A percentile compares a stretch with the other conserved stretches of the same genome.
These are phyloP conservation scores for Pharus latifolius DNA, from an alignment of 176 grass and related monocot genomes.

Conservation along the genomic window DNA sequence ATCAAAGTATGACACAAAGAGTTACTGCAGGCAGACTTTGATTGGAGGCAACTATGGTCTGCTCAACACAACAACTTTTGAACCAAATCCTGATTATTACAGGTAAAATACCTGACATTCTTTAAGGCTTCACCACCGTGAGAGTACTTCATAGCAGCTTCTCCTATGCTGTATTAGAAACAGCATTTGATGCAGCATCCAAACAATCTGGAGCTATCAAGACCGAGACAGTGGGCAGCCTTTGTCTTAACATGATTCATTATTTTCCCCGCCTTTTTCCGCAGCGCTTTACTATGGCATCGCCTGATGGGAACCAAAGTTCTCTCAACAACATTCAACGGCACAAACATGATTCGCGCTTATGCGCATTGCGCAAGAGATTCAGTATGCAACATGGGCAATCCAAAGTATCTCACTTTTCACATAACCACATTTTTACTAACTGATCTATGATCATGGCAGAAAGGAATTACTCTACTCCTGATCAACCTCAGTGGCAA, in stretches of 20 bases:
- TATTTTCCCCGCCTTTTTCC: constrained; percentile 8
- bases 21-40: constrained; percentile 64
- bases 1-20: constrained; percentile 65
- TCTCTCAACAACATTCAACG: constrained; percentile 39
- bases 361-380: constrained; percentile 61
- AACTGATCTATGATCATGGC: neutral
- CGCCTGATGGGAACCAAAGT: constrained; percentile 65
- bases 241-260: constrained; percentile 8
- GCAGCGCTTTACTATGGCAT: constrained; percentile 73
- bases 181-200: too few species aligned
- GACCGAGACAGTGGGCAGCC: too few species aligned
- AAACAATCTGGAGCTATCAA: too few species aligned
- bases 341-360: constrained; percentile 47
- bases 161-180: neutral
- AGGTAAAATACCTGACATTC: constrained; percentile 26
- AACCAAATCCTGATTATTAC: constrained; percentile 87
- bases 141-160: neutral
- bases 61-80: constrained; percentile 70
- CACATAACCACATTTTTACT: neutral
- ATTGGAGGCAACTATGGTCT: constrained; percentile 76
- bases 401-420: neutral
- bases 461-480: constrained; percentile 62
- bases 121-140: neutral
- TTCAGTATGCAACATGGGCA: constrained; percentile 18
- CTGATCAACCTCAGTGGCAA: constrained; percentile 72